These are phyloP conservation scores for Trichomonascaceae sp. DNA, from an alignment of 1,139 yeast species.

Conservation along the genomic window DNA sequence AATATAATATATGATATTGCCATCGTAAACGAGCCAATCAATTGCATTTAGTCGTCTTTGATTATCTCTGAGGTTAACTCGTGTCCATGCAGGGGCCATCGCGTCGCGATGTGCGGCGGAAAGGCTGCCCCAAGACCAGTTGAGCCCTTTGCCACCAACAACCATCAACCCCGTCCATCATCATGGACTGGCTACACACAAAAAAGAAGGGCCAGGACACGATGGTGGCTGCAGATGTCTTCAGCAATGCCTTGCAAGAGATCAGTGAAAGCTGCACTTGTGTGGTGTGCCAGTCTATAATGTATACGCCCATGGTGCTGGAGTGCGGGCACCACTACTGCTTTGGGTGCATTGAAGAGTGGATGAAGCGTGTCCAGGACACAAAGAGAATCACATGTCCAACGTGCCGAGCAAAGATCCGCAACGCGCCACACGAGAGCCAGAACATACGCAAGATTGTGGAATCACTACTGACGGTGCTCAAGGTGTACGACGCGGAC, in stretches of 20 bases:
- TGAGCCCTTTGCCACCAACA: no score
- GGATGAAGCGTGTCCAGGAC: background rate
- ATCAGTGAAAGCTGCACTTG: no score
- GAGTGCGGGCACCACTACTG: background rate
- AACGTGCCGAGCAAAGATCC: background rate
- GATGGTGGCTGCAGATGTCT: no score
- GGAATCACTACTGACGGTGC: slow-evolving; percentile 6
- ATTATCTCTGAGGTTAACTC: background rate
- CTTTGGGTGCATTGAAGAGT: background rate
- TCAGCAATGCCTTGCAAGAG: no score
- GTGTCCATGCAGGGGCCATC: background rate
- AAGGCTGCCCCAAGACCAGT: background rate
- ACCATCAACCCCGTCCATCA: no score
- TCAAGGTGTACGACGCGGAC: slow-evolving; percentile 2
- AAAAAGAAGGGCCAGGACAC: no score
- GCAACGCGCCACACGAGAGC: background rate
- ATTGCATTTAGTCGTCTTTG: background rate
- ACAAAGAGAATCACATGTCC: background rate
- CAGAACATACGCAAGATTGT: background rate
- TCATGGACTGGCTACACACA: no score
- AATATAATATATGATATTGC: slow-evolving; percentile 1
- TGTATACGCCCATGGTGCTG: background rate
- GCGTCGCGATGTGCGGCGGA: background rate
- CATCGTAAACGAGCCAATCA: background rate
- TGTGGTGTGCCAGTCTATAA: background rate